A percentile compares a stretch with the other conserved stretches of the same genome.
Evolutionary conservation across 1,284 basidiomycete genomes (phyloP).

Genomic region (Hypsizygus ulmarius): DNA sequence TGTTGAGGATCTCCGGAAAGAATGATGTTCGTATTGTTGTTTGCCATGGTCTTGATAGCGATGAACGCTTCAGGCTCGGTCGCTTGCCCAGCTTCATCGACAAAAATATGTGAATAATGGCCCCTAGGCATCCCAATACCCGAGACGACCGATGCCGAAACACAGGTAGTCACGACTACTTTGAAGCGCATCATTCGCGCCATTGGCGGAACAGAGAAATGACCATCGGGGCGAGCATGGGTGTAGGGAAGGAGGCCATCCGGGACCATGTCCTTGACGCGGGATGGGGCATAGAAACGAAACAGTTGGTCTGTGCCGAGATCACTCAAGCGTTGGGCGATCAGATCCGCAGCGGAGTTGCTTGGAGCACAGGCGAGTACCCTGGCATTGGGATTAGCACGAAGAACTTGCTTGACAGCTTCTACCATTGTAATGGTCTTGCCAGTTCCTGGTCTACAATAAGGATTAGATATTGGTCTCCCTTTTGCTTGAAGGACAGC

Average conservation of each 20-base stretch:
- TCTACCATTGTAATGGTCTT: slow-evolving; percentile 71
- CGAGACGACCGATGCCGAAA: slow-evolving; percentile 54
- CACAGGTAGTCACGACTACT: slow-evolving; percentile 60
- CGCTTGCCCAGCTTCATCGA: slow-evolving; percentile 67
- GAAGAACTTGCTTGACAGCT: slow-evolving; percentile 56
- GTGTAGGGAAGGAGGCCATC: slow-evolving; percentile 43
- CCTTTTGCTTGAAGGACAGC: slow-evolving; percentile 24
- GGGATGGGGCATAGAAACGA: slow-evolving; percentile 63
- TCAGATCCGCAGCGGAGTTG: slow-evolving; percentile 60
- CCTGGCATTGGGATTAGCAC: slow-evolving; percentile 37
- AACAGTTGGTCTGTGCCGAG: slow-evolving; percentile 46
- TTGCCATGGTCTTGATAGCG: slow-evolving; percentile 53
- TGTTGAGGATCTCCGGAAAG: slow-evolving; percentile 64
- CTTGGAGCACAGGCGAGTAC: slow-evolving; percentile 66
- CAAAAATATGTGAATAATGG: slow-evolving; percentile 62
- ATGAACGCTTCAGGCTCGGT: slow-evolving; percentile 62
- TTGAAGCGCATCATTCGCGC: slow-evolving; percentile 42
- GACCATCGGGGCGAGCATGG: slow-evolving; percentile 34
- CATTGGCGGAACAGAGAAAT: slow-evolving; percentile 47
- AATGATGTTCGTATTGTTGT: slow-evolving; percentile 50
- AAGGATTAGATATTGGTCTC: not conserved
- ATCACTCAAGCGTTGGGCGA: slow-evolving; percentile 48
- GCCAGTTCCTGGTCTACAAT: slow-evolving; percentile 44
- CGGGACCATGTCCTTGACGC: slow-evolving; percentile 43
- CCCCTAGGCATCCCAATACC: slow-evolving; percentile 56